Evolutionary conservation across 2,329 filamentous ascomycete species (phyloP), one percentile per base, ranked within the genome.

Genomic region (Pseudogymnoascus sp.): DNA sequence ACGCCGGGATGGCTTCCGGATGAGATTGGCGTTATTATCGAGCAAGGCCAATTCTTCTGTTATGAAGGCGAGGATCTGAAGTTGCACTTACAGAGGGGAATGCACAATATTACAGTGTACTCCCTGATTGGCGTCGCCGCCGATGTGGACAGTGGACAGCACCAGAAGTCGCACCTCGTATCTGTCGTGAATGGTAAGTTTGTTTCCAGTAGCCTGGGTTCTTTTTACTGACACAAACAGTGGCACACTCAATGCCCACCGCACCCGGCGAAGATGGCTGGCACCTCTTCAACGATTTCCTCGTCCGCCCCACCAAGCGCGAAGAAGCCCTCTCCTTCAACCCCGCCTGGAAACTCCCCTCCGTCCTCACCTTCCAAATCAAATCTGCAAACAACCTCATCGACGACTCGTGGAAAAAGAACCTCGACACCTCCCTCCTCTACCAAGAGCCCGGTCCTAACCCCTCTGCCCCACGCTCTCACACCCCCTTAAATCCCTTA

Each of bases 201-300:
- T 18, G 60, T n/a, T 23, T 25, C 36, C 10, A 10, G 14, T 23
- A 10, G 6, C 64, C 40, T 34, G 4, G 25, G 44, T 40, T 28
- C 56, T 3, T 10, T 14, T 53, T 63, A 59, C 69, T 71, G 46
- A 69, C 61, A 25, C 46, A 36, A 18, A 14, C 62, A 89, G 88
- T 89, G 64, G 84, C 84, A 11, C 86, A 91, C 61, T 85, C 89
- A 0, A 84, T 86, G 62, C 79, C 81, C 0, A 79, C 83, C 44
- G 74, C 82, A 0, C 81, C 85, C 0, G 79, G 78, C 3, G 82
- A 86, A 67, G 88, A 85, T 70, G 88, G 89, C 69, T 99, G 96
- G 96, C 91, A 97, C 75, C 77, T 99, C 1, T 97, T 99, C 78
- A 99, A 99, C 70, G 95, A 99, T 76, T 99, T 99, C 71, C 78